phyloP scores from a whole-genome alignment of 768 basidiomycete genomes.

The Russula griseocarnosa region DNA sequence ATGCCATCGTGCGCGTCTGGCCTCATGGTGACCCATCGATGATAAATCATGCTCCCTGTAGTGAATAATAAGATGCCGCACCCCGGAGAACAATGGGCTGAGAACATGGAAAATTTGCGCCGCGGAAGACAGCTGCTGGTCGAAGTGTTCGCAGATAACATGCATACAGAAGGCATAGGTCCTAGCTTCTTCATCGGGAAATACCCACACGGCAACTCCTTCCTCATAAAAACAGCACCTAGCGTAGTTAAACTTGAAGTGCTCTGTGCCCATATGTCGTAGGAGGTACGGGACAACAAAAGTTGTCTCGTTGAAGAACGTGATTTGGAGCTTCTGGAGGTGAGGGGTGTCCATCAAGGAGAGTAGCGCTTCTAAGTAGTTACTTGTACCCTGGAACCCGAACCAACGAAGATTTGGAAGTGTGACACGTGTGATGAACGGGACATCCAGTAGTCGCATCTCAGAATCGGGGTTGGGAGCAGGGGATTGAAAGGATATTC shows the following conservation, averaged over 20 bases:
- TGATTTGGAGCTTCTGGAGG: background rate
- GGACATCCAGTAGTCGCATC: background rate
- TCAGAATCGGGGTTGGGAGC: background rate
- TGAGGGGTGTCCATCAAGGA: background rate
- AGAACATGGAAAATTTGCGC: background rate
- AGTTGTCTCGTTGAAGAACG: background rate
- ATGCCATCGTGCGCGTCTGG: background rate
- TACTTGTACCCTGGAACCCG: background rate
- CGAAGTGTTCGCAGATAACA: background rate
- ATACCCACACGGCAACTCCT: background rate
- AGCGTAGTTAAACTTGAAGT: background rate
- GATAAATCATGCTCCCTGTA: background rate
- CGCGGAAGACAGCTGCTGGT: background rate
- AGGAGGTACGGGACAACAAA: conserved; percentile 1
- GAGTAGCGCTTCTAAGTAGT: background rate
- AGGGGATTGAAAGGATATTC: background rate
- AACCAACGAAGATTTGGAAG: conserved; percentile 5
- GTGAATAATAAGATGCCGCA: background rate
- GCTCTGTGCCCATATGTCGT: background rate
- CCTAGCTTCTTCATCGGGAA: background rate
- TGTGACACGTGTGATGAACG: background rate
- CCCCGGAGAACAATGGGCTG: background rate
- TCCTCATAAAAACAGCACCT: background rate
- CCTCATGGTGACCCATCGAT: background rate
- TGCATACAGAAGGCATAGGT: background rate